Evolutionary conservation across 179 eudicot genomes (phyloP).

Genomic region (Heliamphora pulchella): DNA sequence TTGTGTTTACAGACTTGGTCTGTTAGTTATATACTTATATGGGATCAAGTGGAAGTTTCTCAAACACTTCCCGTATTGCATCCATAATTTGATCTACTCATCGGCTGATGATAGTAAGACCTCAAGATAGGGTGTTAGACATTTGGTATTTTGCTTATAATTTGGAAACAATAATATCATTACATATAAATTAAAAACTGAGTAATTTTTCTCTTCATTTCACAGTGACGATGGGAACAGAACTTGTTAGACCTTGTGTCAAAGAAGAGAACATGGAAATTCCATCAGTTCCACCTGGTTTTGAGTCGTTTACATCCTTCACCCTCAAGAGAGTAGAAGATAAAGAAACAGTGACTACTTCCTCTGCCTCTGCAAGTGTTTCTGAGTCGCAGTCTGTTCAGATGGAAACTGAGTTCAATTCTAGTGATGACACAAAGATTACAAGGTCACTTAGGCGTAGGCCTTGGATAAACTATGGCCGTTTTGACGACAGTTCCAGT

Average conservation of each 20-base stretch:
- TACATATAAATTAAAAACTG: background rate
- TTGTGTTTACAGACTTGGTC: constrained; percentile 2
- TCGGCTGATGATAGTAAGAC: background rate
- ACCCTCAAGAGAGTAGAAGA: constrained; percentile 47
- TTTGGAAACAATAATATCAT: background rate
- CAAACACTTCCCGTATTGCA: background rate
- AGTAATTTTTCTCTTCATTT: constrained; percentile 4
- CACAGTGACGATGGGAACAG: constrained; percentile 67
- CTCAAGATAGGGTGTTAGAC: background rate
- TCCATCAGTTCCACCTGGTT: constrained; percentile 89
- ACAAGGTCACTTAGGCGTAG: constrained; percentile 48
- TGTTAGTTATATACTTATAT: background rate
- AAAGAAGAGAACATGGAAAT: constrained; percentile 77
- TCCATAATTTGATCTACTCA: constrained; percentile 5
- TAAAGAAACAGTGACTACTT: constrained; percentile 36
- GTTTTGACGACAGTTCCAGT: constrained; percentile 45
- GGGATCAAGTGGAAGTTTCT: constrained; percentile 9
- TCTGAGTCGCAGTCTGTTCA: constrained; percentile 34
- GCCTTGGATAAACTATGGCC: constrained; percentile 47
- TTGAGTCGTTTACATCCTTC: constrained; percentile 66
- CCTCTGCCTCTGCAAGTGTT: constrained; percentile 45
- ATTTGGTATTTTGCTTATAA: background rate
- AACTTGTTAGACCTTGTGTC: constrained; percentile 43
- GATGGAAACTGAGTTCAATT: constrained; percentile 32
- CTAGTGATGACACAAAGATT: constrained; percentile 35